Base-by-base conservation (phyloP, 495 filamentous ascomycete genomes). In the Trichodelitschia bisporula region DNA sequence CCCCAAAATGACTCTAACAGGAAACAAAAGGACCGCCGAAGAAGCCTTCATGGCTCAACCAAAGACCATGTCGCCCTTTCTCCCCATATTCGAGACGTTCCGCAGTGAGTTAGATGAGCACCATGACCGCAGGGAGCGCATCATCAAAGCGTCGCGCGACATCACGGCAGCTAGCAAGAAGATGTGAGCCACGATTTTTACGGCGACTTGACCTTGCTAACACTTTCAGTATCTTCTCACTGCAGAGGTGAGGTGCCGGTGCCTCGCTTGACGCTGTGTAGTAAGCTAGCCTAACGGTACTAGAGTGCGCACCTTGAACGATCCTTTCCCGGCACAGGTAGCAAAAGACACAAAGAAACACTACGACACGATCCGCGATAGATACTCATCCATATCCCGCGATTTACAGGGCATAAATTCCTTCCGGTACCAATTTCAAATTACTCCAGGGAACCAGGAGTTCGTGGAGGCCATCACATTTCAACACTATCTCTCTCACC, bases 161-260 rank as follows among this genome's bases (percentile, higher is more conserved):
- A 72, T 95, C 36, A 97, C 89, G 4, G 82, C 77, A 0, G 47
- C 77, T 24, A 91, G 80, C 54, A 97, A 97, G 61, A 95, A 95
- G 58, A 89, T 93, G 86, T 91, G 51, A 55, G 56, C 1, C 2
- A 19, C 19, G 25, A 27, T 18, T 36, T 24, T 34, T 5, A n/a
- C 24, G 10, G 19, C 30, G 24, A 4, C 18, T 29, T 35, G 28
- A 43, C 21, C 19, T 4, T 13, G 10, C n/a, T n/a, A n/a, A n/a
- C n/a, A 24, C 21, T 30, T 6, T 5, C 41, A 91, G 84, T 29
- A 93, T 95, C 34, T 95, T 97, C 53, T 67, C 82, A 2, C 56
- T 93, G 12, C n/a, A n/a, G n/a, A n/a, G n/a, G n/a, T n/a, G n/a
- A n/a, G n/a, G n/a, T n/a, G n/a, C n/a, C n/a, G n/a, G n/a, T n/a